Percentiles rank a stretch among this genome's conserved stretches.
These are phyloP conservation scores for Microdochium bolleyi DNA, from an alignment of 2,329 filamentous ascomycete species.

Conservation along the genomic window DNA sequence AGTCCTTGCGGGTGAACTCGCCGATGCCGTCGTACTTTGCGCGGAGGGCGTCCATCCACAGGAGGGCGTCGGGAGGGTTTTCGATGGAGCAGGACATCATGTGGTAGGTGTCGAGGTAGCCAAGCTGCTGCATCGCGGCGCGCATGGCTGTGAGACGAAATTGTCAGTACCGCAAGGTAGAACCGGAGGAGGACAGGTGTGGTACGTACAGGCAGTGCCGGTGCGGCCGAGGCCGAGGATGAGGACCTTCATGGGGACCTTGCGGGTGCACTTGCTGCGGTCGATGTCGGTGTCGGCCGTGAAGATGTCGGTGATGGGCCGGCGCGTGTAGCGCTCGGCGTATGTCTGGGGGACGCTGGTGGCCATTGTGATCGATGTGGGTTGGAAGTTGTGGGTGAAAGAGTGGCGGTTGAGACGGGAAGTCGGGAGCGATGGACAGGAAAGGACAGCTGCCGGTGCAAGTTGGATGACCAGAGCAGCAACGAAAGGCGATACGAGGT, in stretches of 20 bases:
- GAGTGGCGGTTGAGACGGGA: not conserved
- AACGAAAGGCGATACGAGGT: not conserved
- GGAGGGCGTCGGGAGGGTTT: constrained; percentile 57
- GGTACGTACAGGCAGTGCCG: constrained; percentile 56
- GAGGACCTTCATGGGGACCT: constrained; percentile 65
- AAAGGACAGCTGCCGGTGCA: not conserved
- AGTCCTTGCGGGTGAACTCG: constrained; percentile 57
- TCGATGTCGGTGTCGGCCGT: constrained; percentile 63
- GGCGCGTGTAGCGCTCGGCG: constrained; percentile 19
- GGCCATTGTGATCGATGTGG: constrained; percentile 10
- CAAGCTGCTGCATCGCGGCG: constrained; percentile 56
- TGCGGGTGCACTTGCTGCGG: constrained; percentile 54
- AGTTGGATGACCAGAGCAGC: not conserved
- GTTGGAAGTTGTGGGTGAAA: not conserved
- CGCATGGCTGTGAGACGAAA: constrained; percentile 42
- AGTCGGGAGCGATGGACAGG: not conserved
- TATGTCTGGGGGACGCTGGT: constrained; percentile 4
- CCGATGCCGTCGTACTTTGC: constrained; percentile 51
- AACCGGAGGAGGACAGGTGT: not conserved
- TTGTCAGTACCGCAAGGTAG: not conserved
- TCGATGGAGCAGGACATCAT: constrained; percentile 65
- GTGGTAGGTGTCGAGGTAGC: constrained; percentile 64
- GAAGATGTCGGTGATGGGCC: constrained; percentile 51
- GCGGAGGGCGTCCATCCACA: constrained; percentile 63
- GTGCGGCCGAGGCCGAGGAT: constrained; percentile 63